Conservation (phyloP, 805 yeast species). For the Saccharomycopsis fibuligera region DNA sequence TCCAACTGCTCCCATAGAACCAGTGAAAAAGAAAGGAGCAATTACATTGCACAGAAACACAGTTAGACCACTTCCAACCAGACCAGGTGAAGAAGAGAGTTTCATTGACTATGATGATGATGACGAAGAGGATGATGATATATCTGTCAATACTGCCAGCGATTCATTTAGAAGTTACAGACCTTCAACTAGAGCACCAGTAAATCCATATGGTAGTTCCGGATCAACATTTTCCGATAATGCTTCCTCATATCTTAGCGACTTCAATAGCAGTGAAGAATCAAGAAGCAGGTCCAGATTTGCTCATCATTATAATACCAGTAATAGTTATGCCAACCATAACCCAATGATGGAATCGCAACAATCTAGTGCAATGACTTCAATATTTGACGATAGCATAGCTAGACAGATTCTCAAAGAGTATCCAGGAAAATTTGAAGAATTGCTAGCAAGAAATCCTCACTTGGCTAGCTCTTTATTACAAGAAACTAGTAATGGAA, state of each 20-base stretch:
- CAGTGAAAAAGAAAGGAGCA: constrained; percentile 14
- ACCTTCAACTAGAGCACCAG: neutral
- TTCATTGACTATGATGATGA: neutral
- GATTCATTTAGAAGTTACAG: constrained; percentile 1
- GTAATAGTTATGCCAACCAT: neutral
- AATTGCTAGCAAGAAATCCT: constrained; percentile 17
- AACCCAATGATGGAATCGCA: neutral
- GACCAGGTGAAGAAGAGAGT: constrained; percentile 16
- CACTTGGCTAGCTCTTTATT: constrained; percentile 16
- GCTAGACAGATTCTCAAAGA: constrained; percentile 17
- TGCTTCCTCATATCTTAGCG: neutral
- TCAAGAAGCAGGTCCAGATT: neutral
- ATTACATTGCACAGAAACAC: constrained; percentile 17
- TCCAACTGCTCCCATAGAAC: constrained; percentile 37
- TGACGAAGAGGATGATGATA: neutral
- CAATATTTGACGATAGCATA: constrained; percentile 11
- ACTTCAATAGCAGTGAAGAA: neutral
- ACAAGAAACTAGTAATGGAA: neutral
- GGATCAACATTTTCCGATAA: neutral
- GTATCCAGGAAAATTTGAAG: constrained; percentile 18
- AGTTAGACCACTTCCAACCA: constrained; percentile 18
- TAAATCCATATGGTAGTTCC: neutral
- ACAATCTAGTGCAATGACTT: neutral
- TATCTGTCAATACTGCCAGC: neutral
- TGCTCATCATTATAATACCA: neutral